Evolutionary conservation across 495 filamentous ascomycete genomes (phyloP).

Genomic region (Aspergillus avenaceus): DNA sequence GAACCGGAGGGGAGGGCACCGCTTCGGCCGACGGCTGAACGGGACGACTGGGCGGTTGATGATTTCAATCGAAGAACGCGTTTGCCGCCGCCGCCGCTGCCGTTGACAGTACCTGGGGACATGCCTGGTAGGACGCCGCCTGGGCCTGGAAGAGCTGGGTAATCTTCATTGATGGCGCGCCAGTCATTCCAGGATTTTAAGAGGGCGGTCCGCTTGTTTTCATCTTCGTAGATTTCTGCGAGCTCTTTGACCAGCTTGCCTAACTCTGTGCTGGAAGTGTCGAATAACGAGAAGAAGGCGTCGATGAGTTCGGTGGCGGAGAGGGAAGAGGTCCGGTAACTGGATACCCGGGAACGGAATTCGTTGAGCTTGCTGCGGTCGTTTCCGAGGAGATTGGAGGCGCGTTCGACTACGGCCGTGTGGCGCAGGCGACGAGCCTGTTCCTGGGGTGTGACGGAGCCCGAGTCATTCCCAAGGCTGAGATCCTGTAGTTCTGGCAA

Average conservation of each 20-base stretch:
- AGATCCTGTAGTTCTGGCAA: slow-evolving; percentile 40
- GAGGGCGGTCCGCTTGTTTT: slow-evolving; percentile 63
- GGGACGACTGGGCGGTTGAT: slow-evolving; percentile 69
- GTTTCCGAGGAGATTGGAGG: slow-evolving; percentile 71
- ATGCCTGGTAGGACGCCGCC: slow-evolving; percentile 54
- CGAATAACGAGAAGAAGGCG: slow-evolving; percentile 76
- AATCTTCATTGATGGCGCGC: slow-evolving; percentile 94
- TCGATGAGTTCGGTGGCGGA: slow-evolving; percentile 75
- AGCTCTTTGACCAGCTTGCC: slow-evolving; percentile 90
- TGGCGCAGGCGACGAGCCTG: slow-evolving; percentile 72
- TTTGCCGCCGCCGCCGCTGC: slow-evolving; percentile 34
- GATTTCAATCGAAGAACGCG: slow-evolving; percentile 72
- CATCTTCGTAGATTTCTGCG: slow-evolving; percentile 87
- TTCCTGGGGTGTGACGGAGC: slow-evolving; percentile 60
- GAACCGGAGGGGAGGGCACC: slow-evolving; percentile 32
- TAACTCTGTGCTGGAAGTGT: slow-evolving; percentile 70
- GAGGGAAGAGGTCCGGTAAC: slow-evolving; percentile 62
- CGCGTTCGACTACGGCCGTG: slow-evolving; percentile 77
- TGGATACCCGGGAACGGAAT: slow-evolving; percentile 75
- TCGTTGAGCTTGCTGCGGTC: slow-evolving; percentile 64
- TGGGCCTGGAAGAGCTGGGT: slow-evolving; percentile 78
- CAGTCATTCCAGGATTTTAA: slow-evolving; percentile 88
- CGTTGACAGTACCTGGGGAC: slow-evolving; percentile 35
- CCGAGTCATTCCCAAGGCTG: slow-evolving; percentile 25
- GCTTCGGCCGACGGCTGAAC: slow-evolving; percentile 51